A percentile compares a stretch with the other conserved stretches of the same genome.
These are phyloP conservation scores for Ophiostoma ulmi DNA, from an alignment of 2,329 filamentous ascomycete species.

Conservation along the genomic window DNA sequence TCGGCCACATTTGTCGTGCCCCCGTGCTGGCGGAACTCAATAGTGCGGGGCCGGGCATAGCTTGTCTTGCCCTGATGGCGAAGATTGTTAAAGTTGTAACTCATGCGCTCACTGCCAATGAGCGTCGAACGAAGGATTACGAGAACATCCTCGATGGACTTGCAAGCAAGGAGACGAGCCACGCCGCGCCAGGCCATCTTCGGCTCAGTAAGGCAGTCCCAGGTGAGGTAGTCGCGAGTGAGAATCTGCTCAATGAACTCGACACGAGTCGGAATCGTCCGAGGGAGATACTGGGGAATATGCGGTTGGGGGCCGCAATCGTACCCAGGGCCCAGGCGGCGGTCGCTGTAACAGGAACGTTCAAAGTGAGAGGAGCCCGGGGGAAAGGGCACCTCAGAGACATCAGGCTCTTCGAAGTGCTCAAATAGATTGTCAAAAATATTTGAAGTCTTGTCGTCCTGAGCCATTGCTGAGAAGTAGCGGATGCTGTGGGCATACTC, in stretches of 20 bases:
- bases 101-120: neutral
- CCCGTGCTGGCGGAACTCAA: slow-evolving; percentile 22
- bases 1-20: slow-evolving; percentile 16
- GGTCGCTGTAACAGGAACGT: neutral
- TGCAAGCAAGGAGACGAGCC: neutral
- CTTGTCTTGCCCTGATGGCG: neutral
- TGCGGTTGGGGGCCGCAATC: neutral
- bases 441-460: neutral
- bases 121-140: neutral
- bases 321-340: neutral
- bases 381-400: neutral
- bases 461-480: slow-evolving; percentile 15
- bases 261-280: neutral
- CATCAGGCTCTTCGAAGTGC: neutral
- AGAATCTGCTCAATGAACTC: neutral
- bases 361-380: neutral
- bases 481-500: slow-evolving; percentile 10
- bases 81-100: slow-evolving; percentile 21
- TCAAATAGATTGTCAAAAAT: neutral
- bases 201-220: neutral
- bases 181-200: slow-evolving; percentile 17
- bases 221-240: neutral
- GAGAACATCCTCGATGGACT: neutral
- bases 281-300: neutral
- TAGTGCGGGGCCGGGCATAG: neutral